Base-by-base conservation (phyloP, 2,329 filamentous ascomycete genomes). In the Pyrenophora teres region DNA sequence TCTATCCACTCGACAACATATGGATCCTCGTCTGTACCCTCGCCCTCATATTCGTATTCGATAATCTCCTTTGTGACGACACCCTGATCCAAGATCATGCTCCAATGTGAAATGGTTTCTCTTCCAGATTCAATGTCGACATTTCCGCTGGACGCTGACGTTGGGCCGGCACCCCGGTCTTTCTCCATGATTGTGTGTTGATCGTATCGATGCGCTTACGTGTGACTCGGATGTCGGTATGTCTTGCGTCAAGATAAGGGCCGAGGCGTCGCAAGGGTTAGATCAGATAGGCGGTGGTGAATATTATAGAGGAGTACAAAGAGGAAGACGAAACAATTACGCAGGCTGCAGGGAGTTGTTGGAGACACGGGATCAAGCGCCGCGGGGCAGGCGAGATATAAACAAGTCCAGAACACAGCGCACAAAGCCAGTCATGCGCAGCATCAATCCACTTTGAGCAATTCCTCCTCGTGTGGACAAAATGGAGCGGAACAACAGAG, bases 1-100 rank as follows among this genome's bases (percentile, higher is more conserved):
- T 76, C 71, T 49, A 79, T 73, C 76, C 76, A 80, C 40, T 77
- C 74, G 43, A 80, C 74, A 8, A 77, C 64, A 52, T 72, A 78
- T 1, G 77, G 77, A 51, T 78, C 75, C 10, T 76, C 74, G 12
- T 72, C 69, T 27, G 76, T 78, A 43, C 77, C 77, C 3, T 67
- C 65, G 19, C 77, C 77, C 8, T 72, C 68, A 51, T 78, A 78
- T 0, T 74, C 63, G 57, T 73, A 75, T 46, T 76, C 72, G 23
- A 59, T 56, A 8, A 76, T 70, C 35, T 72, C 70, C 7, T 66
- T 60, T 19, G 73, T 75, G 10, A 74, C 60, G 27, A 71, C 59
- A 32, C 72, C 72, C 52, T 75, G 73, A 16, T 75, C 67, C 2
- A 59, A 55, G 47, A 76, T 62, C 50, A 75, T 65, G 46, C 70